A percentile compares a stretch with the other conserved stretches of the same genome.
Conservation (phyloP, 1,284 basidiomycete species). For the Papiliotrema fonsecae region DNA sequence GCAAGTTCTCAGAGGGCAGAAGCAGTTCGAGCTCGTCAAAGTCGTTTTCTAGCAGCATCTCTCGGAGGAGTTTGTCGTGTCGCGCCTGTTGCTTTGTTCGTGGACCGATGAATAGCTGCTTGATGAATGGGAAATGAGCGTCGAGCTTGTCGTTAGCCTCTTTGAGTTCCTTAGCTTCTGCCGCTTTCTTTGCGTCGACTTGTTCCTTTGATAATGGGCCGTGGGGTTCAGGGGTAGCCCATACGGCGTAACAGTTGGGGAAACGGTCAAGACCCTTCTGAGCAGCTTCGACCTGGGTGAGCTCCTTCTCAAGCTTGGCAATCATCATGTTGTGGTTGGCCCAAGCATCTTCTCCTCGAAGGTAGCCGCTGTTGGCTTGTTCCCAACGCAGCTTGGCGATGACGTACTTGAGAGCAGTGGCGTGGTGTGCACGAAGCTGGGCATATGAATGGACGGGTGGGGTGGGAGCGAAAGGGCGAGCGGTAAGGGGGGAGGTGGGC, state of each 20-base stretch:
- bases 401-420: conserved; percentile 20
- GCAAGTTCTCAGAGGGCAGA: conserved; percentile 23
- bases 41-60: conserved; percentile 23
- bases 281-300: conserved; percentile 24
- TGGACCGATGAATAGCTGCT: conserved; percentile 35
- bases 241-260: conserved; percentile 21
- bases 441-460: conserved; percentile 19
- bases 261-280: conserved; percentile 28
- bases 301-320: conserved; percentile 27
- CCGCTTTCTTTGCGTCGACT: conserved; percentile 13
- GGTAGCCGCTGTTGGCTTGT: conserved; percentile 27
- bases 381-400: conserved; percentile 35
- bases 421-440: conserved; percentile 27
- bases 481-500: conserved; percentile 7
- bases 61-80: conserved; percentile 21
- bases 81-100: conserved; percentile 30
- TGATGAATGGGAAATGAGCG: conserved; percentile 26
- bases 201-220: conserved; percentile 26
- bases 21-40: conserved; percentile 23
- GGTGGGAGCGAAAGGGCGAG: conserved; percentile 6
- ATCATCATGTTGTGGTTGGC: conserved; percentile 25
- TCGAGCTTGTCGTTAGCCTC: conserved; percentile 20
- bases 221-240: conserved; percentile 21
- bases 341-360: conserved; percentile 27
- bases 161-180: conserved; percentile 16